Percentiles rank a stretch among this genome's conserved stretches.
phyloP scores from a whole-genome alignment of 345 rosid species.

The Viola odorata region DNA sequence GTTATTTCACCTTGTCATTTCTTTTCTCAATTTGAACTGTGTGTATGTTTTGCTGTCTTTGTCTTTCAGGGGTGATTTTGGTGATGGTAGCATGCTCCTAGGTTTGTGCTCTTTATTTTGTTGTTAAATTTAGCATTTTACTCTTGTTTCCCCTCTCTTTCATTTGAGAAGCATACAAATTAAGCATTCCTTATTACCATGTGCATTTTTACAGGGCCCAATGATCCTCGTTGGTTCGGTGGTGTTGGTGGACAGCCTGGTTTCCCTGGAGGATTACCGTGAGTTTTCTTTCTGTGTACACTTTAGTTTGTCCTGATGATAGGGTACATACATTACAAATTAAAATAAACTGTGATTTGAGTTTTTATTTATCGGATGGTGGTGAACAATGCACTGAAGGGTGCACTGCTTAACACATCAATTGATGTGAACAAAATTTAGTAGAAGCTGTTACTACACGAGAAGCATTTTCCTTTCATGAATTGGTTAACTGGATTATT shows the following conservation, averaged over 20 bases:
- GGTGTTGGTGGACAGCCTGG: constrained; percentile 26
- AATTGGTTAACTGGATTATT: background rate
- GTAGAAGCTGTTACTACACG: too few species aligned
- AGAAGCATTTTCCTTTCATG: too few species aligned
- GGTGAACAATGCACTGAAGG: too few species aligned
- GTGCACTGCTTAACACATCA: background rate
- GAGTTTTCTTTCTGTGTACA: constrained; percentile 21
- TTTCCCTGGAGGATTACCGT: constrained; percentile 53
- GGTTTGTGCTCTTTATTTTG: constrained; percentile 36
- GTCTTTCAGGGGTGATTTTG: constrained; percentile 47
- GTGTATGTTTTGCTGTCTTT: constrained; percentile 3
- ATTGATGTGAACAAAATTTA: background rate
- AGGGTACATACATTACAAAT: too few species aligned
- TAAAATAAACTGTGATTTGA: too few species aligned
- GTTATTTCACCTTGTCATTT: background rate
- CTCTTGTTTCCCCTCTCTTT: background rate
- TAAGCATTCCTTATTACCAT: constrained; percentile 11
- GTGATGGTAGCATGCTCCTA: constrained; percentile 63
- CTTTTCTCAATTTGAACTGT: constrained; percentile 1
- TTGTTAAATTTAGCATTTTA: background rate
- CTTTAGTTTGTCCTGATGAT: background rate
- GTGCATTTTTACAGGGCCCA: constrained; percentile 52
- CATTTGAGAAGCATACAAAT: too few species aligned
- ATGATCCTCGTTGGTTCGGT: constrained; percentile 59
- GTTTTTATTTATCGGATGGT: too few species aligned